phyloP scores from a whole-genome alignment of 148 eudicot genomes.

The Fallopia convolvulus region DNA sequence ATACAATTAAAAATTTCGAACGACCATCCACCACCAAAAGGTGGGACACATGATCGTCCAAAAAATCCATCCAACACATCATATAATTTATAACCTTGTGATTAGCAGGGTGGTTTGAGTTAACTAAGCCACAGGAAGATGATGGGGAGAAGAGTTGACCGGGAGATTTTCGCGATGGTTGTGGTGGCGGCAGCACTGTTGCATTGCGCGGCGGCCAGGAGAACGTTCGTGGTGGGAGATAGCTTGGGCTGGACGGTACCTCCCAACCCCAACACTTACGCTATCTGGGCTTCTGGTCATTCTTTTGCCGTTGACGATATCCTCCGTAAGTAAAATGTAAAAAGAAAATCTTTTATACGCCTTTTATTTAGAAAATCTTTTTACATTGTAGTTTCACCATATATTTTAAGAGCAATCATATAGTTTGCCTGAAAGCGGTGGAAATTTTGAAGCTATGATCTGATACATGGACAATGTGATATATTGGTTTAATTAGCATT shows the following conservation, averaged over 20 bases:
- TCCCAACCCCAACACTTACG: not conserved
- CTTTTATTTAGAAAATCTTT: no score
- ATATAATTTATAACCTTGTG: not conserved
- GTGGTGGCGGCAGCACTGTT: not conserved
- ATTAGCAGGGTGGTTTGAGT: not conserved
- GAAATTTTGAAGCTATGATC: no score
- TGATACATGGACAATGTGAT: no score
- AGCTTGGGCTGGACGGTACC: not conserved
- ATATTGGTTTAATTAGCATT: no score
- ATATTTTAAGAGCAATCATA: no score
- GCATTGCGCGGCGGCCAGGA: not conserved
- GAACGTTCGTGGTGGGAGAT: conserved; percentile 3
- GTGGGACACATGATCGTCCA: not conserved
- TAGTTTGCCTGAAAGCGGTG: no score
- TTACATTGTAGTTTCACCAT: no score
- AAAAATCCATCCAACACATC: not conserved
- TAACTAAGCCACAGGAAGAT: not conserved
- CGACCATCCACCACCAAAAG: not conserved
- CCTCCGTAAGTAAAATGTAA: not conserved
- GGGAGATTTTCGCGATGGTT: not conserved
- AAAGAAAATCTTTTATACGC: no score
- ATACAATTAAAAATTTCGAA: not conserved
- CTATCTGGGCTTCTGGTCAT: not conserved
- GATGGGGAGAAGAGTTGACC: not conserved
- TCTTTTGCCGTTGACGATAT: not conserved